Conservation (phyloP, 1,284 basidiomycete genomes). For the Ganoderma leucocontextum region DNA sequence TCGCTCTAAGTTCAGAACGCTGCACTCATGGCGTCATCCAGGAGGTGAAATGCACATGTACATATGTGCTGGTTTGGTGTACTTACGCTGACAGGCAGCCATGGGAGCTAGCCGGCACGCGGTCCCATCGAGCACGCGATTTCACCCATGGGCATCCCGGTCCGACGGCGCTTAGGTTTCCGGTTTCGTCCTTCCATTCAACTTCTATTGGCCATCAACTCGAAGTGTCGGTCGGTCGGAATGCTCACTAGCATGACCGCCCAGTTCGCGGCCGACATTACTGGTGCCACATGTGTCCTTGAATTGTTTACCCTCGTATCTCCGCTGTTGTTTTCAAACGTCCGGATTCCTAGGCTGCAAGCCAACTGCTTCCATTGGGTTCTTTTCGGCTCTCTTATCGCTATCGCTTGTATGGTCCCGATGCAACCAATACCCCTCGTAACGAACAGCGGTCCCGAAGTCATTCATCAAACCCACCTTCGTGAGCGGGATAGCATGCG, state of each 20-base stretch:
- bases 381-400: neutral
- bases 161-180: neutral
- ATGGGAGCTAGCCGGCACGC: too few species aligned
- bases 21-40: too few species aligned
- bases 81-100: too few species aligned
- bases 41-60: too few species aligned
- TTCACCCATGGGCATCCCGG: neutral
- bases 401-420: neutral
- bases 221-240: neutral
- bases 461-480: neutral
- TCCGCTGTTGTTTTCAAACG: neutral
- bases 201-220: neutral
- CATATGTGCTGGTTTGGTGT: too few species aligned
- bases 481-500: neutral
- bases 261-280: neutral
- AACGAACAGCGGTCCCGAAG: neutral
- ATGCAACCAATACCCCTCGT: neutral
- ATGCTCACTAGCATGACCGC: neutral
- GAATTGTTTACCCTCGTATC: neutral
- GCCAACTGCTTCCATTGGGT: neutral
- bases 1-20: too few species aligned
- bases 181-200: neutral
- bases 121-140: too few species aligned
- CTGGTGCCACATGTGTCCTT: neutral
- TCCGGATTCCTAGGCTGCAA: neutral